Conservation (phyloP, 1,284 basidiomycete genomes). For the Coriolopsis trogii region DNA sequence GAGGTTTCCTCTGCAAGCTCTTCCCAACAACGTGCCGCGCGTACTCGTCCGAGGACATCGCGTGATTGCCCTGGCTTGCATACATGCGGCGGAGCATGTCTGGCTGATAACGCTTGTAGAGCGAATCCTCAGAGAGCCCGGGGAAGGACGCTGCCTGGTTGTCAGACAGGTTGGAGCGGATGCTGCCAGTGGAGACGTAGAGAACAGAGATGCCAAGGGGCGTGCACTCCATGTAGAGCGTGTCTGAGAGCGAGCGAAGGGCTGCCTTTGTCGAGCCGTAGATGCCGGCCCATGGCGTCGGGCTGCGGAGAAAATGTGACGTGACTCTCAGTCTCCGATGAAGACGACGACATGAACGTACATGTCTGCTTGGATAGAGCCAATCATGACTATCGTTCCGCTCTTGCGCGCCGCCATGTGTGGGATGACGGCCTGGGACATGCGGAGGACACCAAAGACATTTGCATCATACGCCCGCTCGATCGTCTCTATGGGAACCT, state of each 20-base stretch:
- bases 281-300: conserved; percentile 70
- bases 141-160: conserved; percentile 47
- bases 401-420: conserved; percentile 65
- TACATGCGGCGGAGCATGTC: conserved; percentile 57
- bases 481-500: conserved; percentile 58
- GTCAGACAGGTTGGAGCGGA: conserved; percentile 59
- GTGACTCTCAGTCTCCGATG: too few relatives aligned
- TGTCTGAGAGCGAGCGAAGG: conserved; percentile 59
- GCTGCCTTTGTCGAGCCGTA: conserved; percentile 75
- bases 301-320: conserved; percentile 38
- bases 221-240: conserved; percentile 69
- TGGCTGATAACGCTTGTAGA: conserved; percentile 54
- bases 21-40: conserved; percentile 51
- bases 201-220: conserved; percentile 64
- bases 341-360: too few relatives aligned
- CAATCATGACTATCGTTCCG: conserved; percentile 75
- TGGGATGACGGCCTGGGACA: conserved; percentile 66
- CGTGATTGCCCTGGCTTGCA: conserved; percentile 46
- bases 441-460: conserved; percentile 60
- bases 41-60: conserved; percentile 55
- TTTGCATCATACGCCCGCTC: conserved; percentile 64
- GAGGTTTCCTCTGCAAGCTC: conserved; percentile 33
- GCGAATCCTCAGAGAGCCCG: conserved; percentile 45
- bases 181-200: conserved; percentile 60
- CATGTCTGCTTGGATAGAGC: conserved; percentile 65